These are phyloP conservation scores for Plasmodium ovale DNA, from an alignment of 169 alveolate genomes.

Conservation along the genomic window DNA sequence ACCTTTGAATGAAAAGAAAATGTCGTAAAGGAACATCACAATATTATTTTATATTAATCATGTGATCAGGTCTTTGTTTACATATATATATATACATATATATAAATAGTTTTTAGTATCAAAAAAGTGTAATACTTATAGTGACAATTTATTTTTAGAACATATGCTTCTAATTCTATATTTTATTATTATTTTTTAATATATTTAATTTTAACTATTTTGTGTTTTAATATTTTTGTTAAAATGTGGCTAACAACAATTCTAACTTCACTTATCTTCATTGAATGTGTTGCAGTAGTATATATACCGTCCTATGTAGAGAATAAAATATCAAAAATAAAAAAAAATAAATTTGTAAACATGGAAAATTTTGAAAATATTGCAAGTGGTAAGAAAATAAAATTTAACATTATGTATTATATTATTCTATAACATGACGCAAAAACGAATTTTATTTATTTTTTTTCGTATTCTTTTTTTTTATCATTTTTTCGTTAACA, in stretches of 20 bases:
- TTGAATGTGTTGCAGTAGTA: constrained; percentile 68
- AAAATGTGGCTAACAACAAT: constrained; percentile 66
- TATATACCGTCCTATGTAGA: constrained; percentile 50
- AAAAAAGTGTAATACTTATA: constrained; percentile 9
- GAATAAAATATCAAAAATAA: constrained; percentile 29
- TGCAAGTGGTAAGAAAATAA: constrained; percentile 73
- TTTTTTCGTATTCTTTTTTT: too few relatives aligned
- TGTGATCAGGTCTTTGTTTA: neutral
- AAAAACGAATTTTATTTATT: constrained; percentile 2
- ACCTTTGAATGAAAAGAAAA: neutral
- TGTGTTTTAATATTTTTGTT: constrained; percentile 19
- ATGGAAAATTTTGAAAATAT: constrained; percentile 70
- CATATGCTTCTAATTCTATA: neutral
- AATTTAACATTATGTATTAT: constrained; percentile 13
- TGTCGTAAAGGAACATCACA: too few relatives aligned
- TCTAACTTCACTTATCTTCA: constrained; percentile 38
- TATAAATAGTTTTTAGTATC: constrained; percentile 8
- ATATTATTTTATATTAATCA: too few relatives aligned
- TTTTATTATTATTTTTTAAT: constrained; percentile 9
- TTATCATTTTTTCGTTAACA: constrained; percentile 17
- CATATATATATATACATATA: neutral
- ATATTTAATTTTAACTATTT: constrained; percentile 16
- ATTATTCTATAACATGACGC: constrained; percentile 5
- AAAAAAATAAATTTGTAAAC: constrained; percentile 34
- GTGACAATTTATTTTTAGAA: neutral